Conservation (phyloP, 441 rosid genomes). For the Mallotus japonicus region DNA sequence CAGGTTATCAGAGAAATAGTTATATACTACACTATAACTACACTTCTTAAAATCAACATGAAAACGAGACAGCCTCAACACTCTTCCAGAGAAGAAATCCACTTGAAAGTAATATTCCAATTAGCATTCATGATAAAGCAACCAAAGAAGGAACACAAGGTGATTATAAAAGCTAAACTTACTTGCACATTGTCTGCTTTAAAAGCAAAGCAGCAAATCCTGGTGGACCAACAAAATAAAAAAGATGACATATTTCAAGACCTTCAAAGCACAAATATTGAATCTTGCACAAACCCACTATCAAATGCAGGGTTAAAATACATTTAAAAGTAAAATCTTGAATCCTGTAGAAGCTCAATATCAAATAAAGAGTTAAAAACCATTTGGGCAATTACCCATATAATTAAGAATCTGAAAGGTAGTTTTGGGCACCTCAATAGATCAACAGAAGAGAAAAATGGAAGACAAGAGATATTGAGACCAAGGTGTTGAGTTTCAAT, state of each 20-base stretch:
- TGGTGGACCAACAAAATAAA: slow-evolving; percentile 59
- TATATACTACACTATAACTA: slow-evolving; percentile 62
- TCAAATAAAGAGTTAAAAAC: not conserved
- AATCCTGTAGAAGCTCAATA: too few relatives aligned
- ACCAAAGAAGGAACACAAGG: not conserved
- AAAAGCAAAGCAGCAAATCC: slow-evolving; percentile 34
- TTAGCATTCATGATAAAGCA: not conserved
- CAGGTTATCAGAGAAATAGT: slow-evolving; percentile 57
- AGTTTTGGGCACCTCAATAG: slow-evolving; percentile 44
- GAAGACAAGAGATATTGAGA: slow-evolving; percentile 51
- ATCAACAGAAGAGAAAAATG: slow-evolving; percentile 60
- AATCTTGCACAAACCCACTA: slow-evolving; percentile 33
- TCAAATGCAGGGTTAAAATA: not conserved
- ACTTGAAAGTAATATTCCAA: slow-evolving; percentile 13
- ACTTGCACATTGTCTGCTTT: too few relatives aligned
- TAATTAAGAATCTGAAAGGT: not conserved
- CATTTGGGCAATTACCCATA: not conserved
- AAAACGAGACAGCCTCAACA: slow-evolving; percentile 34
- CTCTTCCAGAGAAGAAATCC: slow-evolving; percentile 26
- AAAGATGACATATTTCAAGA: slow-evolving; percentile 64
- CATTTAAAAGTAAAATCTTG: too few relatives aligned
- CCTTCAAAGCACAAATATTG: slow-evolving; percentile 56
- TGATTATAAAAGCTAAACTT: too few relatives aligned
- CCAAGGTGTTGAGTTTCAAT: slow-evolving; percentile 34
- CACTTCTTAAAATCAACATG: slow-evolving; percentile 56